Evolutionary conservation across 2,329 filamentous ascomycete species (phyloP).

Genomic region (Fusarium kyushuense): DNA sequence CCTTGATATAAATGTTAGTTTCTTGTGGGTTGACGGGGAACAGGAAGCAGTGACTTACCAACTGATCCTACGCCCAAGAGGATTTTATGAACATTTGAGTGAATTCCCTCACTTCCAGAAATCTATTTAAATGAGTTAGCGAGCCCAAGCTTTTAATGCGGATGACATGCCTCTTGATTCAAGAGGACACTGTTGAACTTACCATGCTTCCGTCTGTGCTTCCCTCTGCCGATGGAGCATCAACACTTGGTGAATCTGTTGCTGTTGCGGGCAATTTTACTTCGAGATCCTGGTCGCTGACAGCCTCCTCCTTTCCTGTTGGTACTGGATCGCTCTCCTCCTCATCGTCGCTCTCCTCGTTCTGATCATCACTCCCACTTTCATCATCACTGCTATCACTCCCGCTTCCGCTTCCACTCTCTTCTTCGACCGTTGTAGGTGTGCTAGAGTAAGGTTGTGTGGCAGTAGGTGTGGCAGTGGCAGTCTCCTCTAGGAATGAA

Average conservation of each 20-base stretch:
- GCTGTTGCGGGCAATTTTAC: constrained; percentile 3
- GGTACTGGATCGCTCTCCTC: constrained; percentile 1
- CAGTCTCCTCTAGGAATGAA: constrained; percentile 10
- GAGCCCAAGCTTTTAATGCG: background rate
- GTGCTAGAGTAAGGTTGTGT: constrained; percentile 3
- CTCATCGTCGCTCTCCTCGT: constrained; percentile 4
- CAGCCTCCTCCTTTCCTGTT: background rate
- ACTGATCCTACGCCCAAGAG: constrained; percentile 42
- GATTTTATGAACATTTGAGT: constrained; percentile 45
- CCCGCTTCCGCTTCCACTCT: constrained; percentile 2
- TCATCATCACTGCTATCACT: constrained; percentile 11
- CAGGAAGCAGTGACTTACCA: constrained; percentile 30
- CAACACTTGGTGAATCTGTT: constrained; percentile 14
- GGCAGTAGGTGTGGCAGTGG: background rate
- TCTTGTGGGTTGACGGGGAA: background rate
- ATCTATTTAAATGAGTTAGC: constrained; percentile 32
- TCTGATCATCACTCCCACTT: constrained; percentile 10
- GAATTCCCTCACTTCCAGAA: constrained; percentile 20
- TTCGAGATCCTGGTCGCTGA: constrained; percentile 1
- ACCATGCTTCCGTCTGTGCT: constrained; percentile 32
- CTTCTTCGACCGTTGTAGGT: background rate
- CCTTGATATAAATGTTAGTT: constrained; percentile 27
- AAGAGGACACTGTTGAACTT: constrained; percentile 26
- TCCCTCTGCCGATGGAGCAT: constrained; percentile 30
- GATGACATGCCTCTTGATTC: background rate